Conservation (phyloP, 768 basidiomycete genomes). For the Leccinum imitatum region DNA sequence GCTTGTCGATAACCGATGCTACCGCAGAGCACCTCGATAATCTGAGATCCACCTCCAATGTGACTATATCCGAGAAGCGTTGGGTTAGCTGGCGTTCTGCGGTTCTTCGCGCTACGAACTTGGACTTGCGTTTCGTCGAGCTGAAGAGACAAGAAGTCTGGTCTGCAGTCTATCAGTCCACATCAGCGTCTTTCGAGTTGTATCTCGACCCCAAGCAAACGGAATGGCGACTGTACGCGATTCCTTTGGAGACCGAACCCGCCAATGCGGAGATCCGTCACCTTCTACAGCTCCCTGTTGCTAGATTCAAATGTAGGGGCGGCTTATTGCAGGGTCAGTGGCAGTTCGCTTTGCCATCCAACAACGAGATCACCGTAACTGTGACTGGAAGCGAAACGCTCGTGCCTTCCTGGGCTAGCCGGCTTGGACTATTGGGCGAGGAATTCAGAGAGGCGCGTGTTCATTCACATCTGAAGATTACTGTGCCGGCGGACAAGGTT, state of each 20-base stretch:
- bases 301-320: slow-evolving; percentile 58
- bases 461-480: slow-evolving; percentile 62
- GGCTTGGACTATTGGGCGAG: slow-evolving; percentile 67
- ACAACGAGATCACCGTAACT: slow-evolving; percentile 53
- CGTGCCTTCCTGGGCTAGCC: slow-evolving; percentile 83
- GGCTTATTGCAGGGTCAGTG: slow-evolving; percentile 69
- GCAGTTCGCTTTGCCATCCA: slow-evolving; percentile 76
- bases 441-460: slow-evolving; percentile 68
- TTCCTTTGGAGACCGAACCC: slow-evolving; percentile 63
- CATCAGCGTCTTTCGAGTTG: slow-evolving; percentile 70
- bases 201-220: slow-evolving; percentile 72
- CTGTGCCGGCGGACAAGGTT: slow-evolving; percentile 48
- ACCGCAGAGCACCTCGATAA: slow-evolving; percentile 50
- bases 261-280: slow-evolving; percentile 80
- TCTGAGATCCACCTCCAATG: slow-evolving; percentile 41
- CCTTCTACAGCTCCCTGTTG: slow-evolving; percentile 73
- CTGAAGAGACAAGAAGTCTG: slow-evolving; percentile 88
- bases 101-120: slow-evolving; percentile 54
- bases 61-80: slow-evolving; percentile 48
- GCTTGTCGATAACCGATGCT: slow-evolving; percentile 56
- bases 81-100: slow-evolving; percentile 74
- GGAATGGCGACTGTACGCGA: slow-evolving; percentile 85
- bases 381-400: slow-evolving; percentile 59
- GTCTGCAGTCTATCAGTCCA: slow-evolving; percentile 76
- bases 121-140: slow-evolving; percentile 79